Evolutionary conservation across 2,329 filamentous ascomycete species (phyloP).

Genomic region (Penicillium griseofulvum): DNA sequence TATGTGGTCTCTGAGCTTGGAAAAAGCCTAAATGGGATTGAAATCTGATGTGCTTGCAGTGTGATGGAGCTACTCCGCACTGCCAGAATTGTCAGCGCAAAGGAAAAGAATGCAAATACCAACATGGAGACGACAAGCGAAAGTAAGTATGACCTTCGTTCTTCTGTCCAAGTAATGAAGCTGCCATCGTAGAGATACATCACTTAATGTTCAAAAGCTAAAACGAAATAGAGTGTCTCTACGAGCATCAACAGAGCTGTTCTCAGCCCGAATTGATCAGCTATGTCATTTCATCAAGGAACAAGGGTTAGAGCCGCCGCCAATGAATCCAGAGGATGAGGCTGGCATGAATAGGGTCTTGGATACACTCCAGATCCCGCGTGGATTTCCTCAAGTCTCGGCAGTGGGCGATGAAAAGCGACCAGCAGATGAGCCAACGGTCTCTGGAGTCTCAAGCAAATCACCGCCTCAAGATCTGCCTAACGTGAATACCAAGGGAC

Average conservation of each 20-base stretch:
- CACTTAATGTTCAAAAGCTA: conserved; percentile 7
- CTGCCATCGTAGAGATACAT: background rate
- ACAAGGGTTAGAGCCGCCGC: conserved; percentile 39
- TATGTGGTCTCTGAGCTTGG: conserved; percentile 18
- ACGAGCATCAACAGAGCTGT: conserved; percentile 37
- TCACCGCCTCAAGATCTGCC: conserved; percentile 18
- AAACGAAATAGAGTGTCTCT: conserved; percentile 32
- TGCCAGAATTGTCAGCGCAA: conserved; percentile 42
- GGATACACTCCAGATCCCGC: conserved; percentile 37
- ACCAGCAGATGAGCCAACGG: background rate
- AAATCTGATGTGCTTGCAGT: conserved; percentile 25
- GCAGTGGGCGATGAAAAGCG: background rate
- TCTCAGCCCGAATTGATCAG: conserved; percentile 40
- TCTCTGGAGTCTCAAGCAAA: background rate
- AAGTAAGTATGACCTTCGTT: conserved; percentile 31
- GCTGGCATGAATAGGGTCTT: conserved; percentile 38
- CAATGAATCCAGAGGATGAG: conserved; percentile 41
- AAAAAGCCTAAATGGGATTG: background rate
- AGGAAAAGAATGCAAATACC: conserved; percentile 40
- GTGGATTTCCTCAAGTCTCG: conserved; percentile 19
- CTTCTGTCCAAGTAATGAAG: background rate
- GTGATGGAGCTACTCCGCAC: conserved; percentile 38
- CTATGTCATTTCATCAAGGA: conserved; percentile 43
- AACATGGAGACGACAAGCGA: conserved; percentile 41
- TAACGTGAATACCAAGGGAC: conserved; percentile 7